phyloP scores from a whole-genome alignment of 2,329 filamentous ascomycete species.

The Trichoderma breve region DNA sequence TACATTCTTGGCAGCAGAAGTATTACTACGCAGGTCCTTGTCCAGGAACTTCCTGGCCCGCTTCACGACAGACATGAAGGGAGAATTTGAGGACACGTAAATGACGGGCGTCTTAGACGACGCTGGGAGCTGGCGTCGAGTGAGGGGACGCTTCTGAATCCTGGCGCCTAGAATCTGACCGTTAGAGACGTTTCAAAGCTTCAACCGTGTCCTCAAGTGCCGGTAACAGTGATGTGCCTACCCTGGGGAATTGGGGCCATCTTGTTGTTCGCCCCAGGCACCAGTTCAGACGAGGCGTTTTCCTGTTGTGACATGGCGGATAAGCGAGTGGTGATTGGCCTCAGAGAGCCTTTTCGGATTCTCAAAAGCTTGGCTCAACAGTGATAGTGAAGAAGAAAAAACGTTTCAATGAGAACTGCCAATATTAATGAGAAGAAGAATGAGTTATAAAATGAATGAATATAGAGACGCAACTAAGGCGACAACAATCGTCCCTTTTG shows the following conservation, averaged over 20 bases:
- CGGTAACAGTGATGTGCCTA: constrained; percentile 17
- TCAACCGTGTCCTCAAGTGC: constrained; percentile 15
- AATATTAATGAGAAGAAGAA: background rate
- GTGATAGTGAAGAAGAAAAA: background rate
- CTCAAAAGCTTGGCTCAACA: background rate
- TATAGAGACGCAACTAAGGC: background rate
- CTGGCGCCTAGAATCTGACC: constrained; percentile 40
- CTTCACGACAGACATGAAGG: constrained; percentile 66
- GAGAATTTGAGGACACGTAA: constrained; percentile 63
- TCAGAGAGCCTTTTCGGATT: background rate
- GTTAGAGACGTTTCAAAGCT: constrained; percentile 3
- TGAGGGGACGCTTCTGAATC: constrained; percentile 50
- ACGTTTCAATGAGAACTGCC: background rate
- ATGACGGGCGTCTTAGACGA: constrained; percentile 50
- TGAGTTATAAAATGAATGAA: background rate
- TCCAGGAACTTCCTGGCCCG: constrained; percentile 63
- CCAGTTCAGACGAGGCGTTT: constrained; percentile 21
- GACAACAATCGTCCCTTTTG: background rate
- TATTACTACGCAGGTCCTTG: constrained; percentile 43
- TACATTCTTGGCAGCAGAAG: constrained; percentile 48
- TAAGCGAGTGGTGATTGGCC: background rate
- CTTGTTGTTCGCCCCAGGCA: constrained; percentile 32
- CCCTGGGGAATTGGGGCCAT: constrained; percentile 37
- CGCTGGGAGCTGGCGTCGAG: constrained; percentile 40
- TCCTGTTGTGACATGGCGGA: constrained; percentile 26